These are phyloP conservation scores for Rhamnella rubrinervis DNA, from an alignment of 331 rosid species.

Conservation along the genomic window DNA sequence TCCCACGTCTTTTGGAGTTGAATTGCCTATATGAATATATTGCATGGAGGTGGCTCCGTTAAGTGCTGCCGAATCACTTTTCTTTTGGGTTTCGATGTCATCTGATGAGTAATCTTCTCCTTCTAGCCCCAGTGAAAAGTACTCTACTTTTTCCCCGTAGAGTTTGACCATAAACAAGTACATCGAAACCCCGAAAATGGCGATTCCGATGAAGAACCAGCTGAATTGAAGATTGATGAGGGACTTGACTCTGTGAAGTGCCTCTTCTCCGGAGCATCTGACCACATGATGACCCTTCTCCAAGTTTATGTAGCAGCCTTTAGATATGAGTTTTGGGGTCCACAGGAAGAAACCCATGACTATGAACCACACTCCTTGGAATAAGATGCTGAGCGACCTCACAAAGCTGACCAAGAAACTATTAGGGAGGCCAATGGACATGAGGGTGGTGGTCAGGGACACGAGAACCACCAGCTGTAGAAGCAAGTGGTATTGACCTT, in stretches of 20 bases:
- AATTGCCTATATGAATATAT: slow-evolving; percentile 14
- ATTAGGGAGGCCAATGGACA: slow-evolving; percentile 54
- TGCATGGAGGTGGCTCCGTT: slow-evolving; percentile 9
- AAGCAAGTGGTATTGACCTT: slow-evolving; percentile 78
- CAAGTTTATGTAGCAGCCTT: slow-evolving; percentile 57
- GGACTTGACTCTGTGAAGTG: slow-evolving; percentile 61
- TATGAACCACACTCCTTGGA: slow-evolving; percentile 77
- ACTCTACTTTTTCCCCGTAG: slow-evolving; percentile 37
- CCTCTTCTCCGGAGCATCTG: slow-evolving; percentile 39
- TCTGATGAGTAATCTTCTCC: slow-evolving; percentile 23
- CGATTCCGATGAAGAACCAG: slow-evolving; percentile 49
- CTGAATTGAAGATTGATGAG: slow-evolving; percentile 69
- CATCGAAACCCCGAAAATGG: slow-evolving; percentile 46
- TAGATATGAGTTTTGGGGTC: slow-evolving; percentile 50
- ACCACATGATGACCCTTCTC: slow-evolving; percentile 55
- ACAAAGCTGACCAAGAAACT: slow-evolving; percentile 69
- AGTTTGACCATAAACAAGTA: slow-evolving; percentile 39
- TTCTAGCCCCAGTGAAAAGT: slow-evolving; percentile 46
- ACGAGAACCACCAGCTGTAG: slow-evolving; percentile 49
- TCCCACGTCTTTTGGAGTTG: slow-evolving; percentile 12
- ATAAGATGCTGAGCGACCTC: slow-evolving; percentile 54
- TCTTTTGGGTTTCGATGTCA: slow-evolving; percentile 50
- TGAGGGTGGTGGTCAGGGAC: slow-evolving; percentile 48
- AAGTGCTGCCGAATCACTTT: slow-evolving; percentile 1
- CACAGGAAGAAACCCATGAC: slow-evolving; percentile 68